phyloP scores from a whole-genome alignment of 306 rosid genomes.

The Vigna angularis region DNA sequence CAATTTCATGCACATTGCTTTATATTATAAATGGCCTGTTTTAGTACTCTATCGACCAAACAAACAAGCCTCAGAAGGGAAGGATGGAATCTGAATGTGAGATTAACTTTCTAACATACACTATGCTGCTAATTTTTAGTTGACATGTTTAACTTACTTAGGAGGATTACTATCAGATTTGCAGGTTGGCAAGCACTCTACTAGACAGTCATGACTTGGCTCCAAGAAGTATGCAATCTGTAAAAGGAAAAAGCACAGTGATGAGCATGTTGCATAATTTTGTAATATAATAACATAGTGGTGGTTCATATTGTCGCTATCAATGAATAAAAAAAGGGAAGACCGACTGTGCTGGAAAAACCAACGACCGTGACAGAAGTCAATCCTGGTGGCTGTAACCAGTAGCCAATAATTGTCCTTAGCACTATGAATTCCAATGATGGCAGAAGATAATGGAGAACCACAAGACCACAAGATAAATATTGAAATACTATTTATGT shows the following conservation, averaged over 20 bases:
- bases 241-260: slow-evolving; percentile 30
- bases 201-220: slow-evolving; percentile 84
- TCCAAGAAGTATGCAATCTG: slow-evolving; percentile 91
- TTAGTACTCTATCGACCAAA: background rate
- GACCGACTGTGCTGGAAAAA: slow-evolving; percentile 5
- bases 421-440: background rate
- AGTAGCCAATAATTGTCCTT: background rate
- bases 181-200: slow-evolving; percentile 92
- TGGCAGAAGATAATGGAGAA: slow-evolving; percentile 18
- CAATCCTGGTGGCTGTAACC: slow-evolving; percentile 4
- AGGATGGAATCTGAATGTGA: slow-evolving; percentile 3
- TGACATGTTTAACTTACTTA: slow-evolving; percentile 62
- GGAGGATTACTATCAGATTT: slow-evolving; percentile 82
- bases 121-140: slow-evolving; percentile 18
- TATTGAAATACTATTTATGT: slow-evolving; percentile 8
- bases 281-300: background rate
- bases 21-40: too few relatives aligned
- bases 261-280: slow-evolving; percentile 19
- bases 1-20: background rate
- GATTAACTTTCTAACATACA: slow-evolving; percentile 13
- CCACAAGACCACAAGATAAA: background rate
- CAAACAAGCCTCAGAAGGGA: background rate
- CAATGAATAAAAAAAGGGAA: slow-evolving; percentile 1
- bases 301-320: background rate
- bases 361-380: background rate